A percentile compares a stretch with the other conserved stretches of the same genome.
Evolutionary conservation across 192 early-diverging fungal species (phyloP).

Genomic region (Backusella tarrabulga): DNA sequence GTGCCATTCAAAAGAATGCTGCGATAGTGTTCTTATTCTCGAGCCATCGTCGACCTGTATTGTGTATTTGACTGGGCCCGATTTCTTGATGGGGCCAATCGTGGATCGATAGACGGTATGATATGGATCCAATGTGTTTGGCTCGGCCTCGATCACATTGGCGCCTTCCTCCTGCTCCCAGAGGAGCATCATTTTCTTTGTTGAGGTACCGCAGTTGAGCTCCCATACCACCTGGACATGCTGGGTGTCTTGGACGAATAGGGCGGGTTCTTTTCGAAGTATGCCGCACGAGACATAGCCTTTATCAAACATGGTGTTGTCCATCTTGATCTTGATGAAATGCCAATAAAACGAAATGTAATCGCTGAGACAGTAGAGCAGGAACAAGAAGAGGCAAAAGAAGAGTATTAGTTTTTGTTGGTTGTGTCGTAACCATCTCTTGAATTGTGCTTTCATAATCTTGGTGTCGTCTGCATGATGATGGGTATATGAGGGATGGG

Average conservation of each 20-base stretch:
- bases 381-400: neutral
- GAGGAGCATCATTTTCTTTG: conserved; percentile 41
- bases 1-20: conserved; percentile 35
- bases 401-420: neutral
- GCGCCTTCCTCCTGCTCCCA: neutral
- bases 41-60: neutral
- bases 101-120: conserved; percentile 40
- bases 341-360: conserved; percentile 17
- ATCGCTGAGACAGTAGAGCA: conserved; percentile 11
- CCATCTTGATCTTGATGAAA: conserved; percentile 42
- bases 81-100: conserved; percentile 27
- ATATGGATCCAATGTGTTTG: conserved; percentile 27
- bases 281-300: conserved; percentile 46
- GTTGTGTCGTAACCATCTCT: conserved; percentile 2
- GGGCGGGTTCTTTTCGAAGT: conserved; percentile 51
- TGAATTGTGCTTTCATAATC: neutral
- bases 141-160: conserved; percentile 6
- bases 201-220: conserved; percentile 46
- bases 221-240: conserved; percentile 57
- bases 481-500: conserved; percentile 17
- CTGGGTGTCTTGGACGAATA: conserved; percentile 48
- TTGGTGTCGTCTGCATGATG: conserved; percentile 3
- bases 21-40: conserved; percentile 27
- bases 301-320: conserved; percentile 46
- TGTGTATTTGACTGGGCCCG: conserved; percentile 23